A percentile compares a stretch with the other conserved stretches of the same genome.
Conservation (phyloP, 441 rosid species). For the Erodium texanum region DNA sequence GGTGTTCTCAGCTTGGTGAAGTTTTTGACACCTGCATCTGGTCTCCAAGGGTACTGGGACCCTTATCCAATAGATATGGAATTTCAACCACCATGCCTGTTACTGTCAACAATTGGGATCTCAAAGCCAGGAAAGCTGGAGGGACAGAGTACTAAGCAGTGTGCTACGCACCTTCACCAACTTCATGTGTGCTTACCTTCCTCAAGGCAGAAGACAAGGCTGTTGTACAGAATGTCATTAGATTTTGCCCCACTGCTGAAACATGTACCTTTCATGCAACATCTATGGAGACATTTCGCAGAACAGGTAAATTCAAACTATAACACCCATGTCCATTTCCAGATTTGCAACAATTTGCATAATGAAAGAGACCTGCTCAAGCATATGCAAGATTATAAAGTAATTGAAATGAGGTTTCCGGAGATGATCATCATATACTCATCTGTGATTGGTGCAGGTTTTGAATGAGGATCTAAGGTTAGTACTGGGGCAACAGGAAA, state of each 20-base stretch:
- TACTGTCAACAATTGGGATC: slow-evolving; percentile 84
- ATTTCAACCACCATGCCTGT: slow-evolving; percentile 91
- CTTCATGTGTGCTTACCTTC: slow-evolving; percentile 92
- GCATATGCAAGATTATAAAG: too few species aligned
- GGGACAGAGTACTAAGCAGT: slow-evolving; percentile 63
- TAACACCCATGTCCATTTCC: not conserved
- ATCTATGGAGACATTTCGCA: slow-evolving; percentile 88
- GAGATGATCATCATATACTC: too few species aligned
- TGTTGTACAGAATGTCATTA: slow-evolving; percentile 79
- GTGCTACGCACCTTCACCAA: slow-evolving; percentile 86
- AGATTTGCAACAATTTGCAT: not conserved
- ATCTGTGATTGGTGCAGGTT: slow-evolving; percentile 35
- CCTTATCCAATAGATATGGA: slow-evolving; percentile 98
- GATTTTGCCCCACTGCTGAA: slow-evolving; percentile 86
- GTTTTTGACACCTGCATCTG: slow-evolving; percentile 77
- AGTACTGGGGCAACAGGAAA: slow-evolving; percentile 78
- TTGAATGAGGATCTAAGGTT: slow-evolving; percentile 82
- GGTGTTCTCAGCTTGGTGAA: slow-evolving; percentile 62
- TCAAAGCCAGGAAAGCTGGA: slow-evolving; percentile 92
- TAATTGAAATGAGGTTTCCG: not conserved
- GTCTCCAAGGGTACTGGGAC: slow-evolving; percentile 94
- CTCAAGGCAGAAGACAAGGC: slow-evolving; percentile 62
- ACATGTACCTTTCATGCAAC: slow-evolving; percentile 69
- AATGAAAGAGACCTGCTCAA: too few species aligned
- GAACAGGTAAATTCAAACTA: slow-evolving; percentile 49